phyloP scores from a whole-genome alignment of 169 alveolate genomes.

The Babesia microti region DNA sequence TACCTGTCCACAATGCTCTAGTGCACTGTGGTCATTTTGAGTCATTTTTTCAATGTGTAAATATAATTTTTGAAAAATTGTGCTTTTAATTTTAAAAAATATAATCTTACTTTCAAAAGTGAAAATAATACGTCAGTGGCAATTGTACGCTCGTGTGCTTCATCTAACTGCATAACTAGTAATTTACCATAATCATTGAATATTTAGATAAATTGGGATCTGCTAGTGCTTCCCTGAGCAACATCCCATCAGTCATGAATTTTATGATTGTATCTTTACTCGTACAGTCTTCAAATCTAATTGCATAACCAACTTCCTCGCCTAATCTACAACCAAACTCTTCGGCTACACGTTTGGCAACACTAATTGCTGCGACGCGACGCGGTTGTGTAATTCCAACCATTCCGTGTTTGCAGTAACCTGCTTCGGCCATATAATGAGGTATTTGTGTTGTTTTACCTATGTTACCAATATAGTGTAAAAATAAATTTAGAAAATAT shows the following conservation, averaged over 20 bases:
- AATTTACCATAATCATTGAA: conserved; percentile 78
- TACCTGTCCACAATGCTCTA: conserved; percentile 68
- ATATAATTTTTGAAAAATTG: conserved; percentile 24
- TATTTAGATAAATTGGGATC: conserved; percentile 81
- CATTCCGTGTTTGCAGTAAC: conserved; percentile 77
- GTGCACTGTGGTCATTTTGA: conserved; percentile 1
- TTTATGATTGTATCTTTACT: conserved; percentile 92
- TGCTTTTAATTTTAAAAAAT: background rate
- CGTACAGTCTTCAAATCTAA: conserved; percentile 95
- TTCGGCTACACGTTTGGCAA: conserved; percentile 94
- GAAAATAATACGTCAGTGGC: conserved; percentile 97
- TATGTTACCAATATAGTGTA: background rate
- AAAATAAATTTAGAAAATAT: background rate
- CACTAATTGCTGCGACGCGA: conserved; percentile 96
- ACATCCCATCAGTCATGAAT: conserved; percentile 99
- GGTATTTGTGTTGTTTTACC: conserved; percentile 94
- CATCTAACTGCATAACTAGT: conserved; percentile 78
- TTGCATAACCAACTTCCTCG: conserved; percentile 88
- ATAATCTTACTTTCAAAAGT: conserved; percentile 73
- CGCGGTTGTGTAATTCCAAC: conserved; percentile 98
- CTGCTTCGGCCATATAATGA: conserved; percentile 87
- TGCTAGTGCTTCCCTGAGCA: conserved; percentile 89
- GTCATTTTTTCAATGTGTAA: conserved; percentile 6
- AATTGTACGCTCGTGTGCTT: conserved; percentile 99
- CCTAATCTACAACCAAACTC: conserved; percentile 97